Evolutionary conservation across 805 yeast species (phyloP).

Genomic region (Candida tammaniensis): DNA sequence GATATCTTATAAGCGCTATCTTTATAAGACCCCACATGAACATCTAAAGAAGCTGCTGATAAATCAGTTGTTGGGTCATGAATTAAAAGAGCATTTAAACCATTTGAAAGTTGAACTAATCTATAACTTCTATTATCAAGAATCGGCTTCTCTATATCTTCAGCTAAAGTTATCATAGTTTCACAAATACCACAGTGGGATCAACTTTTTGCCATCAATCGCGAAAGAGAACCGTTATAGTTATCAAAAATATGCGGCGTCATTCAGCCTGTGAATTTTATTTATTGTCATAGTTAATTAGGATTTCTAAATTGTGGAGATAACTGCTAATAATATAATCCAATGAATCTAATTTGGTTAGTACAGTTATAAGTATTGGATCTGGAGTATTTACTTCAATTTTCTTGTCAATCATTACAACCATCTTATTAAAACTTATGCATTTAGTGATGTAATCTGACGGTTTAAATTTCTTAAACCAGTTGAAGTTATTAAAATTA

Average conservation of each 20-base stretch:
- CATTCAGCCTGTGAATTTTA: too few species aligned
- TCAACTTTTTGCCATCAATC: too few species aligned
- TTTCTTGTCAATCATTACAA: slow-evolving; percentile 60
- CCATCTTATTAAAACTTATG: slow-evolving; percentile 55
- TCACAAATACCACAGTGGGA: too few species aligned
- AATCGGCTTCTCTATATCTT: slow-evolving; percentile 44
- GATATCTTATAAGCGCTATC: slow-evolving; percentile 59
- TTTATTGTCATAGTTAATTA: slow-evolving; percentile 1
- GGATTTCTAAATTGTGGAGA: slow-evolving; percentile 16
- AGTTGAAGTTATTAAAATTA: slow-evolving; percentile 3
- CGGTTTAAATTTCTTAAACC: slow-evolving; percentile 29
- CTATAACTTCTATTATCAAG: slow-evolving; percentile 78
- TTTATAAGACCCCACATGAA: slow-evolving; percentile 71
- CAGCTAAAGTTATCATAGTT: slow-evolving; percentile 23
- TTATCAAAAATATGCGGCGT: too few species aligned
- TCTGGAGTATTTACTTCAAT: slow-evolving; percentile 64
- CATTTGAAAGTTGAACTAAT: slow-evolving; percentile 53
- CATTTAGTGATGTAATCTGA: slow-evolving; percentile 60
- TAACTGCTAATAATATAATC: slow-evolving; percentile 47
- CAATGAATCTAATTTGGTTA: slow-evolving; percentile 60
- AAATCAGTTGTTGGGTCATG: slow-evolving; percentile 70
- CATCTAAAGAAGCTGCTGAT: slow-evolving; percentile 77
- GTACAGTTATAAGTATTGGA: slow-evolving; percentile 60
- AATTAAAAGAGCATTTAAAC: slow-evolving; percentile 58
- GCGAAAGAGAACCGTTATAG: too few species aligned